Base-by-base conservation (phyloP, 1,284 basidiomycete genomes). In the Kalmanozyma brasiliensis region DNA sequence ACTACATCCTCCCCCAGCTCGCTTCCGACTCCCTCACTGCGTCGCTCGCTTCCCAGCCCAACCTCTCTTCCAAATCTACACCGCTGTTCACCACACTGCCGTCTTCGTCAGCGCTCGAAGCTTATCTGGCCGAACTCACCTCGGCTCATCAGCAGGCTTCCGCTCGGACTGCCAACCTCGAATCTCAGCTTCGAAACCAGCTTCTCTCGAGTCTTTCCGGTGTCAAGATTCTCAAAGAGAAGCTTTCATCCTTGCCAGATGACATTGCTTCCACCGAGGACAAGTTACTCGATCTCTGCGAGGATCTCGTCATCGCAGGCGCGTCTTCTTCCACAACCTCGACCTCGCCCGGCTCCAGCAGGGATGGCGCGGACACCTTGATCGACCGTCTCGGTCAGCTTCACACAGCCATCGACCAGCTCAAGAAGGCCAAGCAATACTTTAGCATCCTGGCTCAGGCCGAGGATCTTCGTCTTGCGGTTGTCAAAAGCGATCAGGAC, bases 381-480 rank as follows among this genome's bases (percentile, higher is more conserved):
- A 59, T 72, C 42, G 42, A 30, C 10, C 23, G 52, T 7, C 58
- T 77, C 23, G 47, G 64, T 13, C 38, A 55, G 36, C 51, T 74
- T 9, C 62, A 66, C 14, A 36, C 30, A 9, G 64, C 68, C 10
- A 65, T 74, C 23, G 47, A 52, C 8, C 53, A 73, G 38, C 49
- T 74, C 11, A 43, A 57, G 16, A 60, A 63, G 20, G 71, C 76
- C 1, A 60, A 70, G 20, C 48, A 47, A 3, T 77, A 73, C 55
- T 70, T 77, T 32, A 13, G 23, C 24, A 43, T 77, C 26, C 47
- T 77, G 14, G 64, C 73, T 2, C 56, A 70, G 42, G 76, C 74
- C 4, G 71, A 77, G 35, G 53, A 74, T 6, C 62, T 76, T 9
- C 44, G 69, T 4, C 33, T 64, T 3, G 52, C 49, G 6, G 43